phyloP scores from a whole-genome alignment of 495 filamentous ascomycete species.

The Rhypophila decipiens region DNA sequence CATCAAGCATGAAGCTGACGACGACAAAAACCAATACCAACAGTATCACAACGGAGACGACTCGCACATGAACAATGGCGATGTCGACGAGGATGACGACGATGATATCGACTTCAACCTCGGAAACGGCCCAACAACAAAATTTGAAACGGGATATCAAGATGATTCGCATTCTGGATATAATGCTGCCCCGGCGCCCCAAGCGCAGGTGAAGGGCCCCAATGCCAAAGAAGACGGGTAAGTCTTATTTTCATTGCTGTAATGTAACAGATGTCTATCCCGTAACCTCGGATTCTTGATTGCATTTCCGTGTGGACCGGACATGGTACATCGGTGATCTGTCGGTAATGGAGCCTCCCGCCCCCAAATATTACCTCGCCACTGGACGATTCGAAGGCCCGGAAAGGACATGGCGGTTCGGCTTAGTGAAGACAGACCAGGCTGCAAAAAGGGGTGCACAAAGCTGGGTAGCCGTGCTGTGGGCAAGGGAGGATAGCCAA shows the following conservation, averaged over 20 bases:
- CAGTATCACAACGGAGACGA: conserved; percentile 37
- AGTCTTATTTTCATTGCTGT: conserved; percentile 46
- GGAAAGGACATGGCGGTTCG: conserved; percentile 1
- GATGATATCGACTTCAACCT: conserved; percentile 59
- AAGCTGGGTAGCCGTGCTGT: conserved; percentile 6
- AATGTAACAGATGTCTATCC: conserved; percentile 8
- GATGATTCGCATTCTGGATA: conserved; percentile 23
- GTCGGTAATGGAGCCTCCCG: no score
- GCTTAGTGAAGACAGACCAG: conserved; percentile 4
- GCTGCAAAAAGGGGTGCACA: conserved; percentile 3
- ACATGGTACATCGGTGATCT: no score
- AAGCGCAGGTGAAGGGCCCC: conserved; percentile 38
- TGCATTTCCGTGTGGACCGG: no score
- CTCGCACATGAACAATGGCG: conserved; percentile 41
- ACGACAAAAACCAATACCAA: conserved; percentile 20
- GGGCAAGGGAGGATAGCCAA: conserved; percentile 1
- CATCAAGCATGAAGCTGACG: conserved; percentile 49
- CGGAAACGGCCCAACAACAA: conserved; percentile 33
- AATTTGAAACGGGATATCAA: conserved; percentile 30
- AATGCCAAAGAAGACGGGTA: conserved; percentile 98
- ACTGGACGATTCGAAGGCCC: not conserved
- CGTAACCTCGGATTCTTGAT: not conserved
- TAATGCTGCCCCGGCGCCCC: conserved; percentile 16
- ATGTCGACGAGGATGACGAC: conserved; percentile 59
- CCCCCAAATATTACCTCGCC: no score